Conservation (phyloP, 176 grass and related monocot species). For the Melocanna baccifera region DNA sequence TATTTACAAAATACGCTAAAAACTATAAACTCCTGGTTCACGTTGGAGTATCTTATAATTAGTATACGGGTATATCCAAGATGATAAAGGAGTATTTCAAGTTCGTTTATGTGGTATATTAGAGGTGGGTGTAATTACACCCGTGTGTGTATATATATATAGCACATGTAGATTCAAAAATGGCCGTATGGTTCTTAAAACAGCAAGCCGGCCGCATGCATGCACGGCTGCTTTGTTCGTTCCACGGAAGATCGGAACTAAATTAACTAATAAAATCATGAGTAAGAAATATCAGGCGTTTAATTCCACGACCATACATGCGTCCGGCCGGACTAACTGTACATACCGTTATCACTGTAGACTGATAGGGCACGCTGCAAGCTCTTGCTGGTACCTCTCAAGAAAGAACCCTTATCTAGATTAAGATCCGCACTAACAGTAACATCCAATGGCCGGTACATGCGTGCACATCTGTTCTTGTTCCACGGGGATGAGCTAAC, state of each 20-base stretch:
- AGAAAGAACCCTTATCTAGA: not conserved
- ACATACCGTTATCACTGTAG: not conserved
- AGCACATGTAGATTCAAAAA: too few species aligned
- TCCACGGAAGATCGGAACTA: not conserved
- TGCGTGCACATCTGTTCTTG: not conserved
- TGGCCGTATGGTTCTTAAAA: too few species aligned
- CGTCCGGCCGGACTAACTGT: not conserved
- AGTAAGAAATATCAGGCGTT: not conserved
- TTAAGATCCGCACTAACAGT: constrained; percentile 4
- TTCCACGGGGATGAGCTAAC: not conserved
- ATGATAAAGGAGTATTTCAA: too few species aligned
- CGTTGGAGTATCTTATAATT: too few species aligned
- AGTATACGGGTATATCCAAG: too few species aligned
- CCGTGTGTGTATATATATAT: too few species aligned
- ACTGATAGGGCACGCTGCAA: not conserved
- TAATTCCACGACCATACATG: not conserved
- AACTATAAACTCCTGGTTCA: too few species aligned
- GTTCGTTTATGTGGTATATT: too few species aligned
- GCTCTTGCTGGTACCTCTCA: constrained; percentile 1
- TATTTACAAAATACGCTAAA: too few species aligned
- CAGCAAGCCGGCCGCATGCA: not conserved
- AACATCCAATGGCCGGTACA: not conserved
- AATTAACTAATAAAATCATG: not conserved
- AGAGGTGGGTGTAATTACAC: too few species aligned
- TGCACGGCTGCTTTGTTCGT: not conserved